phyloP scores from a whole-genome alignment of 768 basidiomycete genomes.

The Russula compacta region DNA sequence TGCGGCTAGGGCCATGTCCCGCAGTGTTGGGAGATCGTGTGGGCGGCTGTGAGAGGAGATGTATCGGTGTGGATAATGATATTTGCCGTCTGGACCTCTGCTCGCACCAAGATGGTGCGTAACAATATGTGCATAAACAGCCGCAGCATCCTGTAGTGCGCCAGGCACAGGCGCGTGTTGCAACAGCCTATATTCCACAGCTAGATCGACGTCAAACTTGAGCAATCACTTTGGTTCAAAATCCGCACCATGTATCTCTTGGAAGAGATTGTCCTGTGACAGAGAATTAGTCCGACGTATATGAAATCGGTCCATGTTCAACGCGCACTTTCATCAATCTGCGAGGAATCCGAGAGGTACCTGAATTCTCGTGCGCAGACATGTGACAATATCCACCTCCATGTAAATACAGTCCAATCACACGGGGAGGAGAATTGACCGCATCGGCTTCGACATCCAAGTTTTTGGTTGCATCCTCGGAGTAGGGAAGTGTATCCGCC shows the following conservation, averaged over 20 bases:
- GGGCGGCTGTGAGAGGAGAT: slow-evolving; percentile 12
- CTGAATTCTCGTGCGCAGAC: slow-evolving; percentile 42
- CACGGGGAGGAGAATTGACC: slow-evolving; percentile 23
- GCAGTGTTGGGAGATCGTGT: background rate
- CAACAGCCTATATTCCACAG: slow-evolving; percentile 44
- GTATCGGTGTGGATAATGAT: slow-evolving; percentile 20
- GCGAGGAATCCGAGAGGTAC: slow-evolving; percentile 41
- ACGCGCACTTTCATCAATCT: slow-evolving; percentile 34
- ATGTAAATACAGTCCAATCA: slow-evolving; percentile 44
- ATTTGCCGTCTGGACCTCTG: slow-evolving; percentile 22
- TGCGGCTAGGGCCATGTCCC: background rate
- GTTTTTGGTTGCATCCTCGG: background rate
- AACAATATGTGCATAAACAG: slow-evolving; percentile 42
- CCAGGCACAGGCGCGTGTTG: slow-evolving; percentile 48
- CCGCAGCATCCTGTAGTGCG: slow-evolving; percentile 43
- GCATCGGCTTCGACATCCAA: slow-evolving; percentile 24
- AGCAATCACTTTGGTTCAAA: background rate
- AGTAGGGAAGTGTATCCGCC: slow-evolving; percentile 8
- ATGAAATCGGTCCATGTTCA: background rate
- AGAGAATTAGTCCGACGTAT: background rate
- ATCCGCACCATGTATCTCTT: slow-evolving; percentile 28
- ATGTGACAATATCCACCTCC: slow-evolving; percentile 51
- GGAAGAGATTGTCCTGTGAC: slow-evolving; percentile 26
- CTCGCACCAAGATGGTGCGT: slow-evolving; percentile 21
- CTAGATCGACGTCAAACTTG: slow-evolving; percentile 3